These are phyloP conservation scores for Byssothecium circinans DNA, from an alignment of 2,329 filamentous ascomycete genomes.

Conservation along the genomic window DNA sequence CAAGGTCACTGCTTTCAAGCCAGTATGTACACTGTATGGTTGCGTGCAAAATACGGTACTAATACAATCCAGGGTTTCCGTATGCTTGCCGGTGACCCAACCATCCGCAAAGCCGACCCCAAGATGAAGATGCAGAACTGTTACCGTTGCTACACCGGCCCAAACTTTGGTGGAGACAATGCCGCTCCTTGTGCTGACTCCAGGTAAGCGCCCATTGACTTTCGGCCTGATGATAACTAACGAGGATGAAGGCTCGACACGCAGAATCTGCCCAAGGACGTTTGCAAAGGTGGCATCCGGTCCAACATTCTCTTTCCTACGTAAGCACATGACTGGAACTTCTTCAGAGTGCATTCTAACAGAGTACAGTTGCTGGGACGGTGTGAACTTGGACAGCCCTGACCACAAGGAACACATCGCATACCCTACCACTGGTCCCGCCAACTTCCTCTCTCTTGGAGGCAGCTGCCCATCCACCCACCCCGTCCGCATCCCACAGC, in stretches of 20 bases:
- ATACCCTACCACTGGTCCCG: conserved; percentile 39
- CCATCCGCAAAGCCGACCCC: conserved; percentile 13
- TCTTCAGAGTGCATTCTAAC: neutral
- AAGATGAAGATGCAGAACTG: conserved; percentile 41
- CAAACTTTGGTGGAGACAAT: conserved; percentile 48
- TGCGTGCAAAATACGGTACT: neutral
- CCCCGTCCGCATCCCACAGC: conserved; percentile 49
- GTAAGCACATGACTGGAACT: conserved; percentile 6
- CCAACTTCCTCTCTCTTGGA: conserved; percentile 24
- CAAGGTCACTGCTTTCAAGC: conserved; percentile 22
- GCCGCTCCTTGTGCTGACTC: conserved; percentile 25
- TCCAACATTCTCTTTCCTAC: conserved; percentile 28
- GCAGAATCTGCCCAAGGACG: conserved; percentile 11
- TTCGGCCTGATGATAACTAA: neutral
- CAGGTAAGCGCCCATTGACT: conserved; percentile 1
- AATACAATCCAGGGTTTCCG: conserved; percentile 44
- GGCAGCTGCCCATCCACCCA: conserved; percentile 46
- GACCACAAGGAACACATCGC: conserved; percentile 54
- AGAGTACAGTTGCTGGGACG: conserved; percentile 43
- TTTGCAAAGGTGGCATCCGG: conserved; percentile 25
- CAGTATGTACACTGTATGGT: conserved; percentile 2
- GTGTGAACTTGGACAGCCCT: conserved; percentile 50
- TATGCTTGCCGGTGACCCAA: conserved; percentile 48
- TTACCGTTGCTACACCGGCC: conserved; percentile 49
- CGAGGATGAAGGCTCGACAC: conserved; percentile 14